Conservation (phyloP, 306 rosid species). For the Cyamopsis tetragonoloba region DNA sequence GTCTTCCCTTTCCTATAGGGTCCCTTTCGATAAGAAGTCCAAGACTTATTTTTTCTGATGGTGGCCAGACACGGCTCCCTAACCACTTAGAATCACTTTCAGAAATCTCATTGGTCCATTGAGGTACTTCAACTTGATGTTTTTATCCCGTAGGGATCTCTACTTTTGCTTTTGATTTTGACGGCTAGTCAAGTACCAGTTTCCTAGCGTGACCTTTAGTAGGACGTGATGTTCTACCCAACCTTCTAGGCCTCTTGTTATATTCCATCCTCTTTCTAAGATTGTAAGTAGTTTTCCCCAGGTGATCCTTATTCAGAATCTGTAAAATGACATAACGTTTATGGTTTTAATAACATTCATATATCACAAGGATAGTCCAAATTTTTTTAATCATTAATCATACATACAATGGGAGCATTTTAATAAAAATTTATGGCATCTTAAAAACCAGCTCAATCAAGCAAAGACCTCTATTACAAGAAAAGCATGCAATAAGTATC, state of each 20-base stretch:
- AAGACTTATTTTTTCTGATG: conserved; percentile 32
- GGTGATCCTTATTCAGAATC: conserved; percentile 58
- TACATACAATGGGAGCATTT: conserved; percentile 9
- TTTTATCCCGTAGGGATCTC: conserved; percentile 38
- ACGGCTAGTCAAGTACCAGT: conserved; percentile 23
- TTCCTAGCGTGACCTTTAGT: conserved; percentile 21
- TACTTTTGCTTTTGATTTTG: too few species aligned
- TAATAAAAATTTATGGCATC: not conserved
- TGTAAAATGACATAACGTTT: conserved; percentile 39
- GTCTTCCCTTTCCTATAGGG: conserved; percentile 84
- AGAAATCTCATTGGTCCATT: conserved; percentile 48
- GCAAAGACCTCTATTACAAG: not conserved
- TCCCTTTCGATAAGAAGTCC: conserved; percentile 58
- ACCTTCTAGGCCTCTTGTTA: conserved; percentile 28
- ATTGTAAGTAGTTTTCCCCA: conserved; percentile 51
- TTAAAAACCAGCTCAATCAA: not conserved
- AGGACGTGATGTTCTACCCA: conserved; percentile 27
- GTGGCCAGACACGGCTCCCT: conserved; percentile 73
- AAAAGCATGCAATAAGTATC: not conserved
- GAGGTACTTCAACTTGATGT: conserved; percentile 61
- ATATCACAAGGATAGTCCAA: conserved; percentile 5
- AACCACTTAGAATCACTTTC: conserved; percentile 74
- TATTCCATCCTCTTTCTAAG: conserved; percentile 54
- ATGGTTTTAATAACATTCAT: conserved; percentile 22
- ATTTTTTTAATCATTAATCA: not conserved